phyloP scores from a whole-genome alignment of 2,329 filamentous ascomycete genomes.

The Allantophomopsis cytisporea region DNA sequence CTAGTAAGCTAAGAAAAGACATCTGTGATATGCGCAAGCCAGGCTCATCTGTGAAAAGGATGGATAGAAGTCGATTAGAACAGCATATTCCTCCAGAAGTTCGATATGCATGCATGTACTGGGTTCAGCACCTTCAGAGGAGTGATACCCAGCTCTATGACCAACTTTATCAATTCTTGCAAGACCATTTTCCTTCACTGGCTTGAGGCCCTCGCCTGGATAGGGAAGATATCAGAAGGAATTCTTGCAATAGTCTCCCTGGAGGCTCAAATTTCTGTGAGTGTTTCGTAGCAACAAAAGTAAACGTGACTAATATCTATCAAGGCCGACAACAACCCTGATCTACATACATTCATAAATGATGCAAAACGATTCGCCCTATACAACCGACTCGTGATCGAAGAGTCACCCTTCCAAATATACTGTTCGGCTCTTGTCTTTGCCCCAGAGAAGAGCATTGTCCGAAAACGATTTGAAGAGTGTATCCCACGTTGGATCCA shows the following conservation, averaged over 20 bases:
- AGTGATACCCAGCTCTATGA: slow-evolving; percentile 3
- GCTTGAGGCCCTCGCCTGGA: slow-evolving; percentile 14
- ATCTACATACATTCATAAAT: not conserved
- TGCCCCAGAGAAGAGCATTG: slow-evolving; percentile 13
- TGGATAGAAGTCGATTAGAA: not conserved
- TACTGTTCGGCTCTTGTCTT: slow-evolving; percentile 18
- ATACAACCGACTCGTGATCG: slow-evolving; percentile 7
- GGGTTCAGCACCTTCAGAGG: slow-evolving; percentile 16
- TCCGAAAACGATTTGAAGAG: slow-evolving; percentile 6
- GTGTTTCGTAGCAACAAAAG: not conserved
- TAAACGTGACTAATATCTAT: not conserved
- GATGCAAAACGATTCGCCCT: slow-evolving; percentile 1
- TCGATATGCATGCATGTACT: slow-evolving; percentile 21
- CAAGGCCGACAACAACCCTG: not conserved
- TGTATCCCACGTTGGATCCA: slow-evolving; percentile 1
- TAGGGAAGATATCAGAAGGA: slow-evolving; percentile 5
- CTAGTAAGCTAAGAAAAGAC: slow-evolving; percentile 2
- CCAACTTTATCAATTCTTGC: slow-evolving; percentile 7
- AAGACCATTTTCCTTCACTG: slow-evolving; percentile 12
- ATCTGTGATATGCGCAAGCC: slow-evolving; percentile 4
- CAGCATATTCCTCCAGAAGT: slow-evolving; percentile 1
- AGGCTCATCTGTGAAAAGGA: not conserved
- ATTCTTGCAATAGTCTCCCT: not conserved
- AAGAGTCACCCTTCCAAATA: slow-evolving; percentile 14
- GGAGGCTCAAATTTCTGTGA: not conserved